These are phyloP conservation scores for Lactifluus hygrophoroides DNA, from an alignment of 768 basidiomycete genomes.

Conservation along the genomic window DNA sequence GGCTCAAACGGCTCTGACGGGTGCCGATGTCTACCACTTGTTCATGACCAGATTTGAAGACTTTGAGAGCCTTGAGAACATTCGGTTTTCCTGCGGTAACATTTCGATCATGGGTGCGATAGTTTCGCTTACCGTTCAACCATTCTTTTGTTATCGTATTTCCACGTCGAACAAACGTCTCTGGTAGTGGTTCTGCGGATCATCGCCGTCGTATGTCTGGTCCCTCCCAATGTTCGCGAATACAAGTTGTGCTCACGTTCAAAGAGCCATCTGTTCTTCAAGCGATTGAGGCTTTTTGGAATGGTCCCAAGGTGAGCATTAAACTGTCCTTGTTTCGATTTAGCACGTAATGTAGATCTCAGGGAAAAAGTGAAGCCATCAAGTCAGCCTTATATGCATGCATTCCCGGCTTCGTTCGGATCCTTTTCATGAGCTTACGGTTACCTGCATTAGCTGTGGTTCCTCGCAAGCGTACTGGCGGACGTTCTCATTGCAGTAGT, in stretches of 20 bases:
- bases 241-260: not conserved
- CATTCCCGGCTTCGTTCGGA: not conserved
- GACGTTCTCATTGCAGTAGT: slow-evolving; percentile 2
- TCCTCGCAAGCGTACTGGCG: not conserved
- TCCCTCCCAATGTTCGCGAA: not conserved
- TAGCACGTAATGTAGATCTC: not conserved
- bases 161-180: slow-evolving; percentile 1
- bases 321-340: not conserved
- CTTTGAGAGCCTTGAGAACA: not conserved
- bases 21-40: slow-evolving; percentile 4
- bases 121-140: slow-evolving; percentile 5
- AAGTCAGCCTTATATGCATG: not conserved
- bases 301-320: not conserved
- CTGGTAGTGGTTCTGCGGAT: not conserved
- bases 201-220: not conserved
- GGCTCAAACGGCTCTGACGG: no score
- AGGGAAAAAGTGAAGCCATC: not conserved
- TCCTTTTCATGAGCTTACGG: not conserved
- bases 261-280: not conserved
- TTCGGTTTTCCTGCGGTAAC: not conserved
- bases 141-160: slow-evolving; percentile 10
- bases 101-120: slow-evolving; percentile 1
- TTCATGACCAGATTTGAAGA: slow-evolving; percentile 4
- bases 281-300: not conserved
- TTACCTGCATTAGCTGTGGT: slow-evolving; percentile 1